These are phyloP conservation scores for Crassisporium funariophilum DNA, from an alignment of 768 basidiomycete species.

Conservation along the genomic window DNA sequence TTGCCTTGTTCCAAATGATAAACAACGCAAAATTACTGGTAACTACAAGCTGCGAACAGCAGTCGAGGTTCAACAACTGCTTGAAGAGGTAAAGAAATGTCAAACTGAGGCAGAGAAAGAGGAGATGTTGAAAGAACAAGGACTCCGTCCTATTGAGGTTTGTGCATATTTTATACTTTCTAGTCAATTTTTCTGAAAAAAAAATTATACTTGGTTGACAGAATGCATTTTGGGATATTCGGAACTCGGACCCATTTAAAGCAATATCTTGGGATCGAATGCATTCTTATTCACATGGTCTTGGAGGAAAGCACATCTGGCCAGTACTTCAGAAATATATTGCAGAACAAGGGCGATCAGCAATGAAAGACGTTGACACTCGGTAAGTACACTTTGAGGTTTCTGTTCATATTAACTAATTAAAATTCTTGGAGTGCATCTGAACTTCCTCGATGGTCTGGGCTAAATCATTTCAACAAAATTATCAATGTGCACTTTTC, in stretches of 20 bases:
- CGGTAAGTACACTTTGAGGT: conserved; percentile 6
- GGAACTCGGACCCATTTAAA: conserved; percentile 32
- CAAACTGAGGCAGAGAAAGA: conserved; percentile 18
- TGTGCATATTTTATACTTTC: no score
- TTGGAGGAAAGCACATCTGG: conserved; percentile 15
- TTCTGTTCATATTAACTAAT: no score
- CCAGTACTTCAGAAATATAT: conserved; percentile 8
- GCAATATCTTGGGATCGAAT: conserved; percentile 41
- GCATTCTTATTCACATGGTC: conserved; percentile 33
- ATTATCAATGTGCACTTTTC: conserved; percentile 25
- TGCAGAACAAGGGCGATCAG: background rate
- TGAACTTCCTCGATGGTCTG: conserved; percentile 34
- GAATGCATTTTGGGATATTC: conserved; percentile 44
- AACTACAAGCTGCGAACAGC: conserved; percentile 12
- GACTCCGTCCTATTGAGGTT: conserved; percentile 27
- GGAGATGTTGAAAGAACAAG: conserved; percentile 19
- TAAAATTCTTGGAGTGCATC: no score
- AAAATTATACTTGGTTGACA: conserved; percentile 15
- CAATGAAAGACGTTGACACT: conserved; percentile 4
- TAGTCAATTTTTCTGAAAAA: no score
- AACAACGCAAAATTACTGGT: conserved; percentile 22
- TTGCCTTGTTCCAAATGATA: conserved; percentile 30
- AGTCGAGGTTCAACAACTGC: conserved; percentile 15
- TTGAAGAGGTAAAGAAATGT: no score
- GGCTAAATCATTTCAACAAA: conserved; percentile 31